Evolutionary conservation across 2,329 filamentous ascomycete species (phyloP), one percentile per base, ranked within the genome.

Genomic region (Chaetomium globosum): DNA sequence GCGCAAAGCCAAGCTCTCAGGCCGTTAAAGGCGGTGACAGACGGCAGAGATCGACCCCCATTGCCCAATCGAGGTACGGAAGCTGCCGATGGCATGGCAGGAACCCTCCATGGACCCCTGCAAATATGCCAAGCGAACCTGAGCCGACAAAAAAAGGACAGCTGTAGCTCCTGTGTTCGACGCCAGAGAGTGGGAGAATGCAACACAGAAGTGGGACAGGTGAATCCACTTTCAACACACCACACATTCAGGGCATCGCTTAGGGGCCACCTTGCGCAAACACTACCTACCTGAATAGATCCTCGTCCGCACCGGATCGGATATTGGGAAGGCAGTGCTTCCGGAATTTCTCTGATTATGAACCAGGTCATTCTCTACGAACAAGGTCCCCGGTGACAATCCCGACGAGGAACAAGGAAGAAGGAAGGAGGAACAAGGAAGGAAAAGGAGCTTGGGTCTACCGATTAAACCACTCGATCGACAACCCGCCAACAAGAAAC

Each of bases 81-180:
- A 58, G 36, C 31, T 9, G 39, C 39, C 39, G 39, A 43, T 6
- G 28, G 46, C 46, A 48, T 21, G 12, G 49, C 2, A 31, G 19
- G 53, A n/a, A 12, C 31, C n/a, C 31, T 7, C 4, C 3, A 39
- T 19, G 13, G 23, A 62, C 59, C 63, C 61, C 65, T 61, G 65
- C 48, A 48, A 48, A 30, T 49, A 12, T 28, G 30, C 39, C 56
- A 43, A 39, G 58, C 63, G 55, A 59, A 59, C 48, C 36, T 28
- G 36, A 61, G 36, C 26, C 62, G 61, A 62, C 64, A 19, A 68
- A 70, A 39, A 71, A 71, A 72, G 68, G 69, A 70, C 69, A 71
- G 68, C 68, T 72, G 55, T n/a, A 59, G 33, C 56, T 52, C 61
- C 36, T 43, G 39, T 19, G 39, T 19, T 43, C 6, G 39, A 16